These are phyloP conservation scores for Sporothrix luriei DNA, from an alignment of 2,329 filamentous ascomycete species.

Conservation along the genomic window DNA sequence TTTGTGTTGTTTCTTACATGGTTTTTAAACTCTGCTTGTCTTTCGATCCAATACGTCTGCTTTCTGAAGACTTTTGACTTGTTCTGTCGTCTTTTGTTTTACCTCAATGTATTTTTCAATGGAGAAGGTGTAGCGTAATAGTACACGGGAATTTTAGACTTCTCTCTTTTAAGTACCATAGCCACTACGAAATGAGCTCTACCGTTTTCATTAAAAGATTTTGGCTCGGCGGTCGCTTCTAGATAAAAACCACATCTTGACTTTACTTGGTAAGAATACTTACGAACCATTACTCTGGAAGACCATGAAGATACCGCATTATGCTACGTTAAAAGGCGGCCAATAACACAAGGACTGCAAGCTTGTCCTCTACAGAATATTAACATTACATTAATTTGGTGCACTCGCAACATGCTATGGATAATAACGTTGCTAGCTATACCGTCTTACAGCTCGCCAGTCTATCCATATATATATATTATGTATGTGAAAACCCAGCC, in stretches of 20 bases:
- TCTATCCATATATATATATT: too few relatives aligned
- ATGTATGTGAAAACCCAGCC: too few relatives aligned
- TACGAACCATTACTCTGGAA: too few relatives aligned
- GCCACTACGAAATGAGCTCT: slow-evolving; percentile 25
- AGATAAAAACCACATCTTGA: too few relatives aligned
- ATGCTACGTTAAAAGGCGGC: not conserved
- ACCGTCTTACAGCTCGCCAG: not conserved
- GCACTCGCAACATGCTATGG: not conserved
- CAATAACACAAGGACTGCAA: not conserved
- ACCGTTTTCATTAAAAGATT: too few relatives aligned
- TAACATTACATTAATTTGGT: not conserved
- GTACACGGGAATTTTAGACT: slow-evolving; percentile 36
- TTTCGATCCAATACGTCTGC: slow-evolving; percentile 8
- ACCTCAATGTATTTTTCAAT: not conserved
- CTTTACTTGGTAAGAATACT: too few relatives aligned
- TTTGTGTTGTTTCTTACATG: not conserved
- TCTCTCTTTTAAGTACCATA: slow-evolving; percentile 29
- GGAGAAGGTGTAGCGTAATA: slow-evolving; percentile 24
- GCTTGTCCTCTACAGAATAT: not conserved
- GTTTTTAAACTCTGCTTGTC: not conserved
- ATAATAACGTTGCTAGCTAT: not conserved
- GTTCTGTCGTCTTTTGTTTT: not conserved
- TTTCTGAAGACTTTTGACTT: not conserved
- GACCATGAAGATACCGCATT: not conserved
- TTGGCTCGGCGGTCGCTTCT: too few relatives aligned